Base-by-base conservation (phyloP, 139 green algal species). In the Yamagishiella unicocca region DNA sequence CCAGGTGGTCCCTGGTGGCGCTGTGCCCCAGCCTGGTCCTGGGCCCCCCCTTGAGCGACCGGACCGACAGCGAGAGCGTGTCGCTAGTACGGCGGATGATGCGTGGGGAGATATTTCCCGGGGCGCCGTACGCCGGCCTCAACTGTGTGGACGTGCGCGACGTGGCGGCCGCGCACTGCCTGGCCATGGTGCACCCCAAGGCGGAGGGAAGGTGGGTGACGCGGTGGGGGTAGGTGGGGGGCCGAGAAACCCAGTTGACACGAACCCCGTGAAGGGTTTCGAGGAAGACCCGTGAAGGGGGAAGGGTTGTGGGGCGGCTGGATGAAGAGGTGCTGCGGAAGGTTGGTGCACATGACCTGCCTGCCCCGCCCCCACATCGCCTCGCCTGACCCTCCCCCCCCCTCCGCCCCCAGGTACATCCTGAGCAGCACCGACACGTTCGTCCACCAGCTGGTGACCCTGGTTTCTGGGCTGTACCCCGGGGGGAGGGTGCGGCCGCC, bases 81-180 rank as follows among this genome's bases (percentile, higher is more conserved):
- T 27, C 17, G 5, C 54, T 87, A 2, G 58, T 88, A n/a, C 78
- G 72, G 35, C 81, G 87, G 53, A 46, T 90, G 50, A 25, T 93
- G 82, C 10, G 25, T 9, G 84, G 84, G 4, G 85, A 88, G n/a
- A 46, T 92, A 19, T 90, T 38, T 42, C 89, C 88, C 3, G 90
- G 76, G 64, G 61, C 75, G 12, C 88, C 88, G 0, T 37, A 50
- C 6, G 77, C 88, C 7, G 91, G 90, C 4, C n/a, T 82, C 4
- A 84, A 62, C 64, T 70, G 87, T 0, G 88, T 94, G 24, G 93
- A 96, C 62, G 84, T 94, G 24, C 87, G 91, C 24, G 92, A 94
- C 82, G 90, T 94, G 29, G 93, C 93, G 2, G 83, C 89, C 0
- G 93, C 93, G 1, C 93, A 96, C 84, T 90, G 82, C 72, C 73